Conservation (phyloP, 2,329 filamentous ascomycete species). For the Penicillium sp. region DNA sequence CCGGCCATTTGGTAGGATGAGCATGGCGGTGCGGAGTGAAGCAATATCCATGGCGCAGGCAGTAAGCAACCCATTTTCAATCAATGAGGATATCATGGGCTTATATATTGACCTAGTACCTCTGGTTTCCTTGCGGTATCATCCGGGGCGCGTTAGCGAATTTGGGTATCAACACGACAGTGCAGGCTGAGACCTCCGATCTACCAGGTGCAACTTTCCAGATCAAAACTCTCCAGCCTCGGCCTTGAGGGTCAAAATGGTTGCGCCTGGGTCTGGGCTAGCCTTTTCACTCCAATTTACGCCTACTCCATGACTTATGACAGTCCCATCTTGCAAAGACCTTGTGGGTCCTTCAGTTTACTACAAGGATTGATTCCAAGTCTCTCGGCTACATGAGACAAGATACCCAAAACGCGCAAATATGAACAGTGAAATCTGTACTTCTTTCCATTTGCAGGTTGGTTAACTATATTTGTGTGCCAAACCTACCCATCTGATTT, state of each 20-base stretch:
- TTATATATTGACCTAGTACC: slow-evolving; percentile 57
- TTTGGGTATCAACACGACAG: slow-evolving; percentile 83
- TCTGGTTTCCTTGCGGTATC: slow-evolving; percentile 93
- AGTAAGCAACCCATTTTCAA: slow-evolving; percentile 50
- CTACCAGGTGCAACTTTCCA: slow-evolving; percentile 90
- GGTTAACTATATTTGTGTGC: slow-evolving; percentile 17
- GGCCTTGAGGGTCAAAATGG: slow-evolving; percentile 51
- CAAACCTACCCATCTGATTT: slow-evolving; percentile 11
- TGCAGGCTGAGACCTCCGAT: slow-evolving; percentile 85
- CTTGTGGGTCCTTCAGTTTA: not conserved
- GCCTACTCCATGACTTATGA: not conserved
- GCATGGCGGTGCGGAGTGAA: slow-evolving; percentile 71
- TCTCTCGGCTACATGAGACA: not conserved
- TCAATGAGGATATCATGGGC: not conserved
- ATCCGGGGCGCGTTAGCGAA: slow-evolving; percentile 90
- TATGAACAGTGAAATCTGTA: slow-evolving; percentile 6
- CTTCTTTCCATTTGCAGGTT: slow-evolving; percentile 18
- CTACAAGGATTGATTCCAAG: not conserved
- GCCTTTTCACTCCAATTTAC: not conserved
- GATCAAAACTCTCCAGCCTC: slow-evolving; percentile 76
- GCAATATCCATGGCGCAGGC: slow-evolving; percentile 73
- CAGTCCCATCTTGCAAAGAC: not conserved
- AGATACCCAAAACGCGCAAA: not conserved
- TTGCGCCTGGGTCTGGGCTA: slow-evolving; percentile 7
- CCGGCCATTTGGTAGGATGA: slow-evolving; percentile 85